Evolutionary conservation across 352 stramenopile genomes (phyloP).

Genomic region (Peronospora farinosa): DNA sequence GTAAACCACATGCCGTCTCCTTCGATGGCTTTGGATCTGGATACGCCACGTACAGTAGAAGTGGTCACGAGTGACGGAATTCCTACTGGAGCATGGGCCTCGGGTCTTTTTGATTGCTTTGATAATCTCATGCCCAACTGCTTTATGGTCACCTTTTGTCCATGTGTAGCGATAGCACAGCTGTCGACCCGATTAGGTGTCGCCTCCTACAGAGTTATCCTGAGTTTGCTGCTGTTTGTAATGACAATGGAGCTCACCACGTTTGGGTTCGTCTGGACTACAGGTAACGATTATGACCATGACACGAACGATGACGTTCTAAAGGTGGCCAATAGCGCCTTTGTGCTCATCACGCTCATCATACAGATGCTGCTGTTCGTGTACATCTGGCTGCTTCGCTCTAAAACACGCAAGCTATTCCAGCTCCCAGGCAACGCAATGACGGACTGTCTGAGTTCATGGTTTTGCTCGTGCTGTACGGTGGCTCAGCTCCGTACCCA

Average conservation of each 20-base stretch:
- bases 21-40: constrained; percentile 16
- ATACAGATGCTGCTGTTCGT: constrained; percentile 25
- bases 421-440: constrained; percentile 32
- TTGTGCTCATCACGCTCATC: constrained; percentile 19
- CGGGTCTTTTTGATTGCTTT: constrained; percentile 38
- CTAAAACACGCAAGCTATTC: constrained; percentile 35
- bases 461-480: constrained; percentile 38
- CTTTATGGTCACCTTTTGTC: constrained; percentile 39
- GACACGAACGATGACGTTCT: constrained; percentile 17
- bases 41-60: constrained; percentile 25
- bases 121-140: constrained; percentile 45
- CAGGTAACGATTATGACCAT: constrained; percentile 8
- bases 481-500: constrained; percentile 38
- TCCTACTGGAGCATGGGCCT: constrained; percentile 30
- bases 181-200: constrained; percentile 37
- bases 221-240: constrained; percentile 27
- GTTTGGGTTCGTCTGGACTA: constrained; percentile 20
- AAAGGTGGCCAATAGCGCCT: constrained; percentile 16
- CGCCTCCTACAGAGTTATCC: constrained; percentile 24
- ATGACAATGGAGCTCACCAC: constrained; percentile 18
- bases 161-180: constrained; percentile 47
- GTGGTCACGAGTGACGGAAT: constrained; percentile 21
- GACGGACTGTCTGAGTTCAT: constrained; percentile 34
- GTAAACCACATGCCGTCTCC: constrained; percentile 27
- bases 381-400: constrained; percentile 42